Evolutionary conservation across 805 yeast genomes (phyloP).

Genomic region (Myxozyma lipomycoides): DNA sequence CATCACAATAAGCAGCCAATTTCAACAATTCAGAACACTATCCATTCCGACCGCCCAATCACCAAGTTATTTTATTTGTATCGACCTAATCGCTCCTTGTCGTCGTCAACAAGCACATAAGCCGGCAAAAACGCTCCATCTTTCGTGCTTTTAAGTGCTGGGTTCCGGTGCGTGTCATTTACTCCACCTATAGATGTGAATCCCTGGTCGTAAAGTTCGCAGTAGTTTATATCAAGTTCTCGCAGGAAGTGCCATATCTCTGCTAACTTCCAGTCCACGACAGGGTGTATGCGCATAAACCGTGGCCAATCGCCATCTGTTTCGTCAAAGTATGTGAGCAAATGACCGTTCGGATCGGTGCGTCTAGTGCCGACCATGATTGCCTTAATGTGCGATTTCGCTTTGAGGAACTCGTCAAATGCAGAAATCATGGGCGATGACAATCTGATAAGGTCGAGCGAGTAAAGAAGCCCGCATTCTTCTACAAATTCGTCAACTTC

Average conservation of each 20-base stretch:
- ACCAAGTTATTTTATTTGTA: too few species aligned
- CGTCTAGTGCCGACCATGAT: constrained; percentile 84
- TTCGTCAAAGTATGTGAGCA: constrained; percentile 55
- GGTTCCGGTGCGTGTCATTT: constrained; percentile 67
- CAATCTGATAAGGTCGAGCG: constrained; percentile 45
- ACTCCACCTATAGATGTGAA: constrained; percentile 88
- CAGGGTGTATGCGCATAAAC: constrained; percentile 80
- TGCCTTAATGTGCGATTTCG: constrained; percentile 56
- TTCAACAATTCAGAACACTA: too few species aligned
- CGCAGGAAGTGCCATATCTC: constrained; percentile 83
- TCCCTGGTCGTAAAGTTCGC: constrained; percentile 73
- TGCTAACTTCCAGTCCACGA: constrained; percentile 78
- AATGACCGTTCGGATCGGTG: constrained; percentile 77
- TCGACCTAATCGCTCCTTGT: constrained; percentile 53
- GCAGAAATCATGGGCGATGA: constrained; percentile 58
- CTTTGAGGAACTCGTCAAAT: constrained; percentile 55
- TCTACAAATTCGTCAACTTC: constrained; percentile 66
- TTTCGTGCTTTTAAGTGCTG: constrained; percentile 45
- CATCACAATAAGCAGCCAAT: too few species aligned
- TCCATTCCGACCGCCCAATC: too few species aligned
- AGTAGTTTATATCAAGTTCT: constrained; percentile 58
- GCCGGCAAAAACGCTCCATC: constrained; percentile 57
- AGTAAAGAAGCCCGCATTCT: constrained; percentile 51
- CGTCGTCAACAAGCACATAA: constrained; percentile 45
- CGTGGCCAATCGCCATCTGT: constrained; percentile 93